Base-by-base conservation (phyloP, 1,284 basidiomycete species). In the Takashimella tepidaria region DNA sequence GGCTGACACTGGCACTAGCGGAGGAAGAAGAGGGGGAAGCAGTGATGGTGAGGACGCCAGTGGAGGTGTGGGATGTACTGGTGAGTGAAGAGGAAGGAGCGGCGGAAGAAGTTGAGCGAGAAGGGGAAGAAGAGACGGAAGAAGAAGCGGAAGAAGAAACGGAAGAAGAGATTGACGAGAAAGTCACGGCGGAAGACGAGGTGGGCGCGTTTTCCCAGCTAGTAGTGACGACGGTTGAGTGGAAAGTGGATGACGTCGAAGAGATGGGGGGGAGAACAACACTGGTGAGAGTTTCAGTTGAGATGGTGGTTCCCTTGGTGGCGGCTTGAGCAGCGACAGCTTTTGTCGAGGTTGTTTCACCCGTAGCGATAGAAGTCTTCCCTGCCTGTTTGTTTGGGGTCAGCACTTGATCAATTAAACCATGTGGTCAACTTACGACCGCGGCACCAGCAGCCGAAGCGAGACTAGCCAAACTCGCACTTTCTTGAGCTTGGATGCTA, bases 261-360 rank as follows among this genome's bases (percentile, higher is more conserved):
- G 31, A 37, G 31, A 8, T 8, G 31, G 10, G 8, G 31, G 22
- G 37, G 6, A 42, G 20, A 16, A 21, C 41, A 21, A 27, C 41
- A 10, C 45, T 52, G 10, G 44, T 20, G 31, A 31, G 21, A 22
- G n/a, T 31, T 23, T 43, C 20, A 16, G 44, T 21, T 13, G 10
- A 11, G 24, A 50, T 41, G 21, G 56, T 57, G 16, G 56, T 57
- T 6, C 53, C 48, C 22, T 50, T 22, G 3, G 53, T 55, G 12
- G 59, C 54, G 3, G 59, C 42, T 43, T 58, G 45, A 16, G 55
- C 55, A 2, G 49, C 51, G 16, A 37, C 49, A 41, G 21, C 40
- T 13, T 31, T 31, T 8, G 42, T 13, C 4, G 49, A 16, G 40
- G 24, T 4, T 41, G 51, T 47, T 3, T 10, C 12, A 27, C 20